Percentiles rank a stretch among this genome's conserved stretches.
Conservation (phyloP, 305 asterid genomes). For the Salvia sclarea region DNA sequence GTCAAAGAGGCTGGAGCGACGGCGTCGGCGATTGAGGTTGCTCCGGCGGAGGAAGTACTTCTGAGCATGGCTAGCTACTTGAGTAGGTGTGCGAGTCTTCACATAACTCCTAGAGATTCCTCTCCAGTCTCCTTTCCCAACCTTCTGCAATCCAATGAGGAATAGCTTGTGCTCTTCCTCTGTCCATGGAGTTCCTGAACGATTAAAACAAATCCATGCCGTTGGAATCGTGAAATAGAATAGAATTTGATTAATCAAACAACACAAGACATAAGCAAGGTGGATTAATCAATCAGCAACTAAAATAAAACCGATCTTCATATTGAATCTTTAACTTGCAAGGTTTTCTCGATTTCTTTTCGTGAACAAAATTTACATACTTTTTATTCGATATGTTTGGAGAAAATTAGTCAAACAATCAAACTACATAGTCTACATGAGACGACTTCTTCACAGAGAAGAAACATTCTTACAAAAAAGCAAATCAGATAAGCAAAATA, state of each 20-base stretch:
- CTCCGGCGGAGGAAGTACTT: conserved; percentile 71
- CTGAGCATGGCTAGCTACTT: conserved; percentile 96
- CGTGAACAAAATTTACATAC: conserved; percentile 8
- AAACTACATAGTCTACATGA: background rate
- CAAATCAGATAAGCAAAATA: background rate
- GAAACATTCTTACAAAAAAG: background rate
- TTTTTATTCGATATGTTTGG: background rate
- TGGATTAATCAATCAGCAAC: background rate
- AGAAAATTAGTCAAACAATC: background rate
- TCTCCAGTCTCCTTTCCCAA: conserved; percentile 94
- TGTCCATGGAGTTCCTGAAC: conserved; percentile 83
- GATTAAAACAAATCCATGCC: conserved; percentile 26
- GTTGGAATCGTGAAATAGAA: background rate
- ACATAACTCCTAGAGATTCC: conserved; percentile 81
- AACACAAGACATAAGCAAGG: background rate
- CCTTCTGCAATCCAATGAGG: conserved; percentile 76
- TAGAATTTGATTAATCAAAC: background rate
- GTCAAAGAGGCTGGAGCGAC: conserved; percentile 90
- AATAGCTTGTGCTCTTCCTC: conserved; percentile 87
- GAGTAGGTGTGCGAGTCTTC: conserved; percentile 89
- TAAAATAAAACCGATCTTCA: background rate
- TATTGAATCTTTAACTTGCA: background rate
- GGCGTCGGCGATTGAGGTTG: conserved; percentile 77
- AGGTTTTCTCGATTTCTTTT: background rate
- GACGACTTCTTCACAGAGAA: background rate